A percentile compares a stretch with the other conserved stretches of the same genome.
Conservation (phyloP, 352 stramenopile species). For the Phytophthora sansomeana region DNA sequence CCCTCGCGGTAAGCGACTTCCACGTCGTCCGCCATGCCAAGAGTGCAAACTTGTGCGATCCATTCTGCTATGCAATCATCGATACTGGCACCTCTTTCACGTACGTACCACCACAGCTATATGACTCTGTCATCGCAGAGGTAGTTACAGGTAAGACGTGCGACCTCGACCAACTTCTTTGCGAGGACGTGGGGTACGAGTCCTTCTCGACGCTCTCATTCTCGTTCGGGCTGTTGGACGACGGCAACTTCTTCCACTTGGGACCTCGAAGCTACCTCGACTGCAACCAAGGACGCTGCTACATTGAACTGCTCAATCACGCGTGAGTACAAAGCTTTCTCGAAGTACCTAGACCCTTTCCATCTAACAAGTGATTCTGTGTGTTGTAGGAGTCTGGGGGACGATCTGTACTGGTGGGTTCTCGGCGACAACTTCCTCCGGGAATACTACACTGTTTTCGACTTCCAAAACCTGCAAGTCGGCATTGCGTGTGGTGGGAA, state of each 20-base stretch:
- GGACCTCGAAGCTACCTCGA: constrained; percentile 49
- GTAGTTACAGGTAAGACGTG: constrained; percentile 46
- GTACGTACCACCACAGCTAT: constrained; percentile 51
- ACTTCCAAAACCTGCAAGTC: constrained; percentile 51
- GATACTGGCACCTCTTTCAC: constrained; percentile 64
- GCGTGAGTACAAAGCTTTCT: constrained; percentile 39
- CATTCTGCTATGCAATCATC: constrained; percentile 63
- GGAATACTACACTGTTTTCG: constrained; percentile 73
- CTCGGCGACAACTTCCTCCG: constrained; percentile 67
- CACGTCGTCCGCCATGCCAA: constrained; percentile 26
- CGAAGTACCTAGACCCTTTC: too few relatives aligned
- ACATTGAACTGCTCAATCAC: constrained; percentile 57
- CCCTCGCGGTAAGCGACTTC: constrained; percentile 50
- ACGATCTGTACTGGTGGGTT: constrained; percentile 66
- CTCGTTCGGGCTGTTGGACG: constrained; percentile 32
- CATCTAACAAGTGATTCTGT: not conserved
- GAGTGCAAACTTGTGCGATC: constrained; percentile 38
- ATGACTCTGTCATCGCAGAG: constrained; percentile 44
- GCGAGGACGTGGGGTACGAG: constrained; percentile 29
- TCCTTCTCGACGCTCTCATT: constrained; percentile 64
- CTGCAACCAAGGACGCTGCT: constrained; percentile 43
- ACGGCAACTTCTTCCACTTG: constrained; percentile 54
- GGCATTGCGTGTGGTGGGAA: constrained; percentile 53
- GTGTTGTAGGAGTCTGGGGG: constrained; percentile 42
- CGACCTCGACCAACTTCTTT: constrained; percentile 37